A percentile compares a stretch with the other conserved stretches of the same genome.
Evolutionary conservation across 371 early-diverging fungal genomes (phyloP).

Genomic region (Mortierella sp.): DNA sequence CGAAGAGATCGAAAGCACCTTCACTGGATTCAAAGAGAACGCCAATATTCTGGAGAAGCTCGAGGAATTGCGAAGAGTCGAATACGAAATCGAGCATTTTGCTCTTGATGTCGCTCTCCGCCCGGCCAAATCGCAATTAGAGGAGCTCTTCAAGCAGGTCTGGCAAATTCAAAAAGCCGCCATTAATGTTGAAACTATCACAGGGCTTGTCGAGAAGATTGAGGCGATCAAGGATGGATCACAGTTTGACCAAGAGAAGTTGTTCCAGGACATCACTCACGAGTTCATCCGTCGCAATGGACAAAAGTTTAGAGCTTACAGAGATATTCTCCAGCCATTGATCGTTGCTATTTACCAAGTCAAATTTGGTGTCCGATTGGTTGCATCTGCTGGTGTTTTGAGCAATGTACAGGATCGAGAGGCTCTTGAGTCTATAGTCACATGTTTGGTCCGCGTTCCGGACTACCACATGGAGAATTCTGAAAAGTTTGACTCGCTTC

Average conservation of each 20-base stretch:
- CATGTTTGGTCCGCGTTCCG: constrained; percentile 57
- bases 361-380: constrained; percentile 81
- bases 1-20: constrained; percentile 65
- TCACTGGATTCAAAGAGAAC: constrained; percentile 73
- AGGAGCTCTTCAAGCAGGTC: constrained; percentile 82
- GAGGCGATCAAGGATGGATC: constrained; percentile 52
- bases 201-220: constrained; percentile 61
- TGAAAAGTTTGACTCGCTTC: constrained; percentile 59
- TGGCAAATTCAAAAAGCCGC: constrained; percentile 76
- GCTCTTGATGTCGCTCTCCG: constrained; percentile 70
- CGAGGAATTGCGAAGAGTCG: constrained; percentile 53
- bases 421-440: constrained; percentile 62
- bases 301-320: constrained; percentile 69
- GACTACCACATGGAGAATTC: constrained; percentile 56
- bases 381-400: constrained; percentile 57
- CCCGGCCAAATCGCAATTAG: constrained; percentile 77
- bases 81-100: constrained; percentile 60
- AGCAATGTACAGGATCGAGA: constrained; percentile 53
- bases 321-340: constrained; percentile 85
- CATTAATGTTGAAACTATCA: constrained; percentile 64
- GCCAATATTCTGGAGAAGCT: constrained; percentile 54
- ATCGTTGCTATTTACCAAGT: constrained; percentile 78
- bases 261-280: constrained; percentile 79
- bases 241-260: constrained; percentile 67
- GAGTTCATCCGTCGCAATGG: constrained; percentile 74